These are phyloP conservation scores for Candida tetrigidarum DNA, from an alignment of 1,139 yeast species.

Conservation along the genomic window DNA sequence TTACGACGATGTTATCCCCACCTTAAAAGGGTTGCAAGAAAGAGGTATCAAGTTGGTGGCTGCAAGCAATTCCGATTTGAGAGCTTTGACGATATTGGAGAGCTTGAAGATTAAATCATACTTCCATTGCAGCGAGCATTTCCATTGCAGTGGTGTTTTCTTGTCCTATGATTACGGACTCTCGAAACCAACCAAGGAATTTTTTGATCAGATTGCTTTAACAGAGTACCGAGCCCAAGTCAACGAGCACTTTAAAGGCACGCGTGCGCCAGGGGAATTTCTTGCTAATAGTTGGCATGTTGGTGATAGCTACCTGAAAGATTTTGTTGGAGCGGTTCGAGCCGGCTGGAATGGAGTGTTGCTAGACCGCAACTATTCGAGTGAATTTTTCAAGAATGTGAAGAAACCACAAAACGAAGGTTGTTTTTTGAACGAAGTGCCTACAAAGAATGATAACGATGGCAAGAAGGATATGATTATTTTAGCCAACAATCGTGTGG, in stretches of 20 bases:
- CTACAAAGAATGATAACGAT: not conserved
- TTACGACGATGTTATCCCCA: slow-evolving; percentile 56
- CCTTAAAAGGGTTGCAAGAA: slow-evolving; percentile 37
- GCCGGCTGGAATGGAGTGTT: slow-evolving; percentile 69
- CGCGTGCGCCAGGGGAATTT: slow-evolving; percentile 18
- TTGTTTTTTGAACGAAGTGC: slow-evolving; percentile 11
- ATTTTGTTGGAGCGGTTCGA: slow-evolving; percentile 51
- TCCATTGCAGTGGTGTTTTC: slow-evolving; percentile 41
- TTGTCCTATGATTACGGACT: slow-evolving; percentile 59
- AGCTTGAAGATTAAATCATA: slow-evolving; percentile 47
- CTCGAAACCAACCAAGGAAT: slow-evolving; percentile 53
- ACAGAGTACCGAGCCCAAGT: slow-evolving; percentile 6
- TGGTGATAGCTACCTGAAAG: slow-evolving; percentile 63
- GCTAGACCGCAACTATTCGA: slow-evolving; percentile 44
- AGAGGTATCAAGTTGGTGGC: slow-evolving; percentile 45
- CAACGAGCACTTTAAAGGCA: slow-evolving; percentile 12
- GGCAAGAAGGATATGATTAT: slow-evolving; percentile 18
- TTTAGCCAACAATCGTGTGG: slow-evolving; percentile 43
- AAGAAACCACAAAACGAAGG: slow-evolving; percentile 14
- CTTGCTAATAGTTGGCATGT: slow-evolving; percentile 58
- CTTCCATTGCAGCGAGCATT: slow-evolving; percentile 37
- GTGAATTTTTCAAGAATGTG: slow-evolving; percentile 25
- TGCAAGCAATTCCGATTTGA: slow-evolving; percentile 64
- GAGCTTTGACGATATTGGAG: slow-evolving; percentile 46
- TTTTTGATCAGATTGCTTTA: slow-evolving; percentile 45